Evolutionary conservation across 2,329 filamentous ascomycete species (phyloP), one percentile per base, ranked within the genome.

Genomic region (Phialophora expanda): DNA sequence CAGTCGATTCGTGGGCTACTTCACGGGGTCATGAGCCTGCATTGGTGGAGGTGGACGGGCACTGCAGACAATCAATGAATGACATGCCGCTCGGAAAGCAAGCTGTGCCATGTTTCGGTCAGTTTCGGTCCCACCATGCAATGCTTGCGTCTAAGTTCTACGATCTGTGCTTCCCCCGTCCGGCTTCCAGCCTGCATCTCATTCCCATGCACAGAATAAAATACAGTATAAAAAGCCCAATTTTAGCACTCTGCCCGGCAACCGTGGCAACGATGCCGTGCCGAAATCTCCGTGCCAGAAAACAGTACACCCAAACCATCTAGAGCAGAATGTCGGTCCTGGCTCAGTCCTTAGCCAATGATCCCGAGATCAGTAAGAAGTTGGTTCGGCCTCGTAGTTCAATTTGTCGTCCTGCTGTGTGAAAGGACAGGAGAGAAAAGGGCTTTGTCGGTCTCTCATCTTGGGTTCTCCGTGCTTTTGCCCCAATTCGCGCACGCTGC

Each of bases 1-100:
- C 28, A 65, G 70, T 22, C 66, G 68, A 61, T 65, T 73, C 26
- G 20, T 68, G 44, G 62, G 70, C 8, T 73, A 73, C 61, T 73
- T 73, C 50, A 70, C 70, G 1, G 68, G 70, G 24, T 71, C 69
- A 20, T 71, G 57, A 66, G 14, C 14, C 8, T 44, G 14, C 14
- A n/a, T n/a, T 17, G 1, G 38, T 7, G 38, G 17, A 44, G 14
- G 14, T 44, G 17, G 38, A 44, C 17, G 38, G n/a, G 38, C 17
- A n/a, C 17, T n/a, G 5, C 38, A 44, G 14, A n/a, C 38, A 44
- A n/a, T n/a, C 17, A 8, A n/a, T 44, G 38, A n/a, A 7, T n/a
- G 38, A n/a, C 14, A 44, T 20, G 38, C 14, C 14, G 38, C 14
- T 44, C 14, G 2, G 38, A n/a, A 20, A 44, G 38, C 32, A 34